Evolutionary conservation across 257 asterid genomes (phyloP), one percentile per base, ranked within the genome.

Genomic region (Anisodus acutangulus): DNA sequence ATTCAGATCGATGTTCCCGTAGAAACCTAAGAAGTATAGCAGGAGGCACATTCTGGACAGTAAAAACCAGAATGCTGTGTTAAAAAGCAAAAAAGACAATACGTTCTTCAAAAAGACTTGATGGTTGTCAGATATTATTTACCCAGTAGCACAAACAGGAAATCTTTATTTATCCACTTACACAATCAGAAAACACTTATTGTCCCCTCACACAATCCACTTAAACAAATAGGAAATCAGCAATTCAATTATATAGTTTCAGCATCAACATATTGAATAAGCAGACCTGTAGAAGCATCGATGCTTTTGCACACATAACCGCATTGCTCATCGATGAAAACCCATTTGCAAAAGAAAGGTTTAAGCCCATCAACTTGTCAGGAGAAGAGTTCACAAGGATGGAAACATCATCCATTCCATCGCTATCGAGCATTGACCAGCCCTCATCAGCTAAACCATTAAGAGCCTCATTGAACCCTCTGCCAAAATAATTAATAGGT

Each of bases 401-500:
- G 9, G 97, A 92, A 47, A 95, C 91, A 84, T 93, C 98, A 81
- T 95, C 98, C 88, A 91, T 85, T 79, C 98, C 95, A 82, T 92
- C 96, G 60, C 90, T 93, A 70, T 91, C 96, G 2, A 93, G 78
- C 87, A 92, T 76, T 1, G 98, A 89, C 98, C 98, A 95, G 58
- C 98, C 98, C 88, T 95, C 97, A 10, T 93, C 98, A 47, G 89
- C 82, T 62, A 92, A 92, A 35, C 98, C 98, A 84, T 93, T 93
- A 15, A 93, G 89, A 84, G 98, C 97, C 90, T 95, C 98, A 10
- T 93, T 95, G 87, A 95, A 95, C 67, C 98, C 98, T 91, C 97
- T 95, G 87, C 69, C 71, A 81, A 74, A 83, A 68, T 9, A 6
- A 79, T 9, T 74, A 6, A n/a, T 41, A 15, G n/a, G 2, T 84